Conservation (phyloP, 1,284 basidiomycete species). For the Cryptococcus sp. region DNA sequence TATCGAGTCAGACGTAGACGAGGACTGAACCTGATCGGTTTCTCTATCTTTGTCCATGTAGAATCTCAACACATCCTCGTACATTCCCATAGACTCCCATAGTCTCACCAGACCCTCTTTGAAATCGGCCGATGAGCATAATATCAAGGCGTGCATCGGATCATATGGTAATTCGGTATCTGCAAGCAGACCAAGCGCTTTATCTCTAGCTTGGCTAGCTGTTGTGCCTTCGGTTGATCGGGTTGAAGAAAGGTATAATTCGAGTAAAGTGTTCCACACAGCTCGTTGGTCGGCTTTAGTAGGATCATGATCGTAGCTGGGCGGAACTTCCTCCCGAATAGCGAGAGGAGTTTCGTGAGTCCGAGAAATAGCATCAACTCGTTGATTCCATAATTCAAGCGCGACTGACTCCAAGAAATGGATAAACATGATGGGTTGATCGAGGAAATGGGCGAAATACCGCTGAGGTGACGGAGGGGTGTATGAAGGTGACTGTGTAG, state of each 20-base stretch:
- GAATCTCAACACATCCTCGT: slow-evolving; percentile 88
- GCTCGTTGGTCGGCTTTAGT: slow-evolving; percentile 69
- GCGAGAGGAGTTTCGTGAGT: background rate
- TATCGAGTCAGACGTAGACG: slow-evolving; percentile 1
- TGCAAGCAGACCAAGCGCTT: slow-evolving; percentile 67
- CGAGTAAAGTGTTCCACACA: slow-evolving; percentile 93
- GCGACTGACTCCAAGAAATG: slow-evolving; percentile 87
- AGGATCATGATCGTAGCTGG: slow-evolving; percentile 57
- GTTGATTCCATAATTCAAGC: slow-evolving; percentile 72
- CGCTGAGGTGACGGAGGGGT: slow-evolving; percentile 73
- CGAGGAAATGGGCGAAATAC: slow-evolving; percentile 93
- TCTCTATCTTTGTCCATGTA: slow-evolving; percentile 69
- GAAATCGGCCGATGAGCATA: slow-evolving; percentile 80
- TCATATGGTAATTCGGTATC: slow-evolving; percentile 70
- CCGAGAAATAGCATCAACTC: slow-evolving; percentile 43
- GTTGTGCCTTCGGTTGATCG: slow-evolving; percentile 12
- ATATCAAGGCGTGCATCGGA: slow-evolving; percentile 80
- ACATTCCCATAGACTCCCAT: slow-evolving; percentile 93
- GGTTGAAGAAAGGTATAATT: slow-evolving; percentile 74
- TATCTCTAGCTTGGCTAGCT: slow-evolving; percentile 40
- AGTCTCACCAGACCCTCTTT: slow-evolving; percentile 79
- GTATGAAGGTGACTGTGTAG: slow-evolving; percentile 26
- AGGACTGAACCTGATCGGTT: background rate
- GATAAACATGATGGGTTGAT: slow-evolving; percentile 77
- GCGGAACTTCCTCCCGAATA: slow-evolving; percentile 5